Conservation (phyloP, 768 basidiomycete species). For the Mycena belliarum region DNA sequence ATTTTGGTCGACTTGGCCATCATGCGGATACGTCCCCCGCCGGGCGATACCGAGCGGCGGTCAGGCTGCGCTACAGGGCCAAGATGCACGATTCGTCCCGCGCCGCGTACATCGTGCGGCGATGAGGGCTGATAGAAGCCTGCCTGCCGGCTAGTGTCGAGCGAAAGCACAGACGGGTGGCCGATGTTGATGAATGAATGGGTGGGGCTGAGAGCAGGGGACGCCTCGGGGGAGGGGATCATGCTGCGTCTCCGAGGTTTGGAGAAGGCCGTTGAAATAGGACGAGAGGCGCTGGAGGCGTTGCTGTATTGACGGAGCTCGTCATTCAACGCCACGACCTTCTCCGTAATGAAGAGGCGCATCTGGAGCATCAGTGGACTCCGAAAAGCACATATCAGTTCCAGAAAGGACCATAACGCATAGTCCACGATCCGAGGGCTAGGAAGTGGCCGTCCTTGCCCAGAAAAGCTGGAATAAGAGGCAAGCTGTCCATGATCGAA, state of each 20-base stretch:
- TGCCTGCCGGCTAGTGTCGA: conserved; percentile 36
- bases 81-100: conserved; percentile 49
- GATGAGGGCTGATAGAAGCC: conserved; percentile 43
- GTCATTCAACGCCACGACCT: conserved; percentile 53
- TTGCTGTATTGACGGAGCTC: conserved; percentile 42
- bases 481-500: conserved; percentile 33
- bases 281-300: conserved; percentile 32
- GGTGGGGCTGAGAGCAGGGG: conserved; percentile 40
- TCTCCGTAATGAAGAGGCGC: conserved; percentile 66
- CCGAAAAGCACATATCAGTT: conserved; percentile 62
- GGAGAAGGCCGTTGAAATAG: conserved; percentile 54
- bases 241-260: conserved; percentile 54
- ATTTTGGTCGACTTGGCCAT: conserved; percentile 45
- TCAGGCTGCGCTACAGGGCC: conserved; percentile 20
- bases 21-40: conserved; percentile 24
- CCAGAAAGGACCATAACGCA: conserved; percentile 69
- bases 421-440: conserved; percentile 70
- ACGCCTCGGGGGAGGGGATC: conserved; percentile 48
- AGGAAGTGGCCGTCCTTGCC: conserved; percentile 24
- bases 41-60: conserved; percentile 19
- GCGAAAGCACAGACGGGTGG: conserved; percentile 20
- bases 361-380: conserved; percentile 67
- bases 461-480: conserved; percentile 27
- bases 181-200: conserved; percentile 27
- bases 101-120: conserved; percentile 37